Evolutionary conservation across 116 monocot genomes (phyloP).

Genomic region (Phalaenopsis hybrid): DNA sequence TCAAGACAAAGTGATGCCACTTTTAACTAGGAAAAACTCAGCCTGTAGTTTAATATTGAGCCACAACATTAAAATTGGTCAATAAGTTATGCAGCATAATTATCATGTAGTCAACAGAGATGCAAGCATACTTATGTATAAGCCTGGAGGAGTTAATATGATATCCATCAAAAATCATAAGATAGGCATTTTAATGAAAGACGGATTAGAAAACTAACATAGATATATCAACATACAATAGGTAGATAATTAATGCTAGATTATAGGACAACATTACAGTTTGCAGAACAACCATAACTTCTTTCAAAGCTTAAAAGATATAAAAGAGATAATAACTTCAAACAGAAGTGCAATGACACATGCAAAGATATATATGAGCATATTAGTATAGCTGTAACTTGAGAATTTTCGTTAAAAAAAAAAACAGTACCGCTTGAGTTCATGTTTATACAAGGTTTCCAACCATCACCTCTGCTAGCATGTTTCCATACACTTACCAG

Average conservation of each 20-base stretch:
- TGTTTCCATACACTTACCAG: conserved; percentile 82
- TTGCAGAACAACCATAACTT: not conserved
- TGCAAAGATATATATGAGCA: not conserved
- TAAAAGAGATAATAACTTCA: not conserved
- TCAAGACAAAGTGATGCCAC: not conserved
- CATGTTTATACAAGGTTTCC: conserved; percentile 75
- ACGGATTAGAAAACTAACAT: not conserved
- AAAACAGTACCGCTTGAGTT: conserved; percentile 44
- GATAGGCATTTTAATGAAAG: not conserved
- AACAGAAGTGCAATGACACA: not conserved
- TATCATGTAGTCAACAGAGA: not conserved
- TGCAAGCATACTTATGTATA: not conserved
- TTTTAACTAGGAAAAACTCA: not conserved
- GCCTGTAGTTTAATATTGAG: not conserved
- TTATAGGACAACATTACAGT: not conserved
- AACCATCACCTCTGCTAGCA: conserved; percentile 64
- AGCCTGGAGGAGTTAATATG: not conserved
- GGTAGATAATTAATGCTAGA: not conserved
- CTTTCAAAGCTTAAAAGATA: too few relatives aligned
- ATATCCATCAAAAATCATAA: not conserved
- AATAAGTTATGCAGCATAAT: not conserved
- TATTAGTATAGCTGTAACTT: not conserved
- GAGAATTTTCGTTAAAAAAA: not conserved
- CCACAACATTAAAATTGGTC: not conserved
- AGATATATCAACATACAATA: not conserved